phyloP scores from a whole-genome alignment of 164 flowering plant species.

The Litsea cubeba region DNA sequence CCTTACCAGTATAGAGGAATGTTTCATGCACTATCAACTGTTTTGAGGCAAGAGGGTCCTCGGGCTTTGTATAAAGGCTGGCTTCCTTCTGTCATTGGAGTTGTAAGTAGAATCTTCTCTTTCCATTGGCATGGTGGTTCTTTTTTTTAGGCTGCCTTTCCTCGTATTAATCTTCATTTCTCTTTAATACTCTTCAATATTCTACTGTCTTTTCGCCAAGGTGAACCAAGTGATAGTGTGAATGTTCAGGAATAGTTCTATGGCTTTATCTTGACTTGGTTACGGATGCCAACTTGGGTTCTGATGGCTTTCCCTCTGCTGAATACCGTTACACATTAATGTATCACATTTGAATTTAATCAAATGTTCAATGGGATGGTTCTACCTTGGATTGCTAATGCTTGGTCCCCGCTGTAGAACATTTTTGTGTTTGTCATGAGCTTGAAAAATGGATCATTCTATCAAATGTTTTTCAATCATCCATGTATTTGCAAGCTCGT shows the following conservation, averaged over 20 bases:
- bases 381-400: neutral
- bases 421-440: too few relatives aligned
- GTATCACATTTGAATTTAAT: neutral
- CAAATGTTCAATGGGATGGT: neutral
- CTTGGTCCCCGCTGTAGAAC: neutral
- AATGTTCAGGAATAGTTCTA: neutral
- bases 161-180: neutral
- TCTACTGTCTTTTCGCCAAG: neutral
- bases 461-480: too few relatives aligned
- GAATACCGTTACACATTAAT: neutral
- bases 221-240: neutral
- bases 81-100: constrained; percentile 99
- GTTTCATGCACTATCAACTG: constrained; percentile 75
- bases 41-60: constrained; percentile 80
- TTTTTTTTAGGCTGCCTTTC: neutral
- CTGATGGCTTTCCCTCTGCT: neutral
- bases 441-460: too few relatives aligned
- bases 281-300: neutral
- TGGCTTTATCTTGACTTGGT: neutral
- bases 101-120: constrained; percentile 51
- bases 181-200: neutral
- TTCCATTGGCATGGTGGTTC: constrained; percentile 7
- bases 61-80: constrained; percentile 94
- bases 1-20: constrained; percentile 91
- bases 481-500: too few relatives aligned